Evolutionary conservation across 2,329 filamentous ascomycete genomes (phyloP).

Genomic region (Colletotrichum neosansevieriae): DNA sequence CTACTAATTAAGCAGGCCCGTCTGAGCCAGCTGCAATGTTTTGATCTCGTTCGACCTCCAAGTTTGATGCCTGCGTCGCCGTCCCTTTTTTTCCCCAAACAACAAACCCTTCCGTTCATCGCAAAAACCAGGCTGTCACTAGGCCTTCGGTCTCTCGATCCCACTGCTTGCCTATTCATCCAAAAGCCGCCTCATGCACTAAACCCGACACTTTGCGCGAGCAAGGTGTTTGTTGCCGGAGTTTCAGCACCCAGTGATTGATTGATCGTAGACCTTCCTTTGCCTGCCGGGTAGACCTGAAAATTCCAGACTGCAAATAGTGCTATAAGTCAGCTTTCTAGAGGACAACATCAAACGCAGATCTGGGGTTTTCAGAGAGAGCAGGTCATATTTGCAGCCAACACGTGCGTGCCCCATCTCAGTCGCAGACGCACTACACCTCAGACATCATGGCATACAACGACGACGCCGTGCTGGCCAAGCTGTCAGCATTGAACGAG

Average conservation of each 20-base stretch:
- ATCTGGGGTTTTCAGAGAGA: neutral
- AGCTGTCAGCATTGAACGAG: conserved; percentile 95
- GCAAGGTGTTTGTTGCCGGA: conserved; percentile 36
- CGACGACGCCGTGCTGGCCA: conserved; percentile 93
- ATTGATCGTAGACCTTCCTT: conserved; percentile 33
- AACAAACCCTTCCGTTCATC: conserved; percentile 17
- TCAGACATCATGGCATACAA: conserved; percentile 84
- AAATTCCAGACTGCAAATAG: conserved; percentile 5
- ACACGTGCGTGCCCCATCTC: conserved; percentile 4
- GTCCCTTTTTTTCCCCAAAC: neutral
- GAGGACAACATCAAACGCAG: neutral
- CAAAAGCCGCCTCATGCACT: conserved; percentile 28
- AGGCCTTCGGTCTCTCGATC: conserved; percentile 14
- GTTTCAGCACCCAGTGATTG: conserved; percentile 28
- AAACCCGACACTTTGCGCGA: conserved; percentile 27
- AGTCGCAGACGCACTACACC: neutral
- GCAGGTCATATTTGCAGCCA: conserved; percentile 6
- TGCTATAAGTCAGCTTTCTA: conserved; percentile 21
- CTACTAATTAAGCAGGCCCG: conserved; percentile 16
- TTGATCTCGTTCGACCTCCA: conserved; percentile 24
- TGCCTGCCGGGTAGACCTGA: conserved; percentile 11
- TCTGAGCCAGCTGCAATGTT: conserved; percentile 32
- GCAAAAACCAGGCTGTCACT: neutral
- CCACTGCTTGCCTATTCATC: conserved; percentile 3
- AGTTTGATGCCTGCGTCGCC: conserved; percentile 10